These are phyloP conservation scores for Trichoderma sp. DNA, from an alignment of 2,329 filamentous ascomycete genomes.

Conservation along the genomic window DNA sequence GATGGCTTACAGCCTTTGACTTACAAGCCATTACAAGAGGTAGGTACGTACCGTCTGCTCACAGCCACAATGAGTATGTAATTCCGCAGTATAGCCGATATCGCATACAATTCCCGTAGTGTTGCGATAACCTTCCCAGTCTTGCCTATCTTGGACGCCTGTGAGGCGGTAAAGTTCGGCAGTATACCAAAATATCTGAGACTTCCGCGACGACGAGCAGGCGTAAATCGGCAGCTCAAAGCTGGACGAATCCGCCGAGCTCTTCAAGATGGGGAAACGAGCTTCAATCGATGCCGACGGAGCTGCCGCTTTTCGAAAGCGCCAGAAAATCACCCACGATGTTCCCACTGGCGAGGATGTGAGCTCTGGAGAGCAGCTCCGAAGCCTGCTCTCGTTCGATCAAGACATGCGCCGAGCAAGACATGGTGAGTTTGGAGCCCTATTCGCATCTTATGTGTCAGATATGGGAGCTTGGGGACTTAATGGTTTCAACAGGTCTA, in stretches of 20 bases:
- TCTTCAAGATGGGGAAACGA: constrained; percentile 45
- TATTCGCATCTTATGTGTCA: neutral
- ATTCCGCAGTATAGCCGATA: neutral
- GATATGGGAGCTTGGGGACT: neutral
- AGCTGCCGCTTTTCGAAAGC: constrained; percentile 47
- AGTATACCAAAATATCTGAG: constrained; percentile 38
- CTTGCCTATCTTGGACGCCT: constrained; percentile 27
- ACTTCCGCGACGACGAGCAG: neutral
- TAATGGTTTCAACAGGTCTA: constrained; percentile 47
- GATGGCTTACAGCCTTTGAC: neutral
- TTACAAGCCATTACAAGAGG: neutral
- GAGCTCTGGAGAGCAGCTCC: constrained; percentile 63
- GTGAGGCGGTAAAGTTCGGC: constrained; percentile 34
- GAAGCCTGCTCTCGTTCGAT: constrained; percentile 66
- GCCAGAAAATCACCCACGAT: constrained; percentile 56
- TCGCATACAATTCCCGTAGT: neutral
- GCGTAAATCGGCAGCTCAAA: constrained; percentile 18
- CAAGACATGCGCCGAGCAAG: constrained; percentile 66
- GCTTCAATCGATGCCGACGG: constrained; percentile 40
- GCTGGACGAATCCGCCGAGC: constrained; percentile 6
- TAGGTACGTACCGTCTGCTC: neutral
- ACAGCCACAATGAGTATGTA: neutral
- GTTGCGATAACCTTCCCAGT: constrained; percentile 1
- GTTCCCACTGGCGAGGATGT: constrained; percentile 61
- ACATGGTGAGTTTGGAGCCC: constrained; percentile 50